Conservation (phyloP, 2,329 filamentous ascomycete genomes). For the Clonostachys rosea region DNA sequence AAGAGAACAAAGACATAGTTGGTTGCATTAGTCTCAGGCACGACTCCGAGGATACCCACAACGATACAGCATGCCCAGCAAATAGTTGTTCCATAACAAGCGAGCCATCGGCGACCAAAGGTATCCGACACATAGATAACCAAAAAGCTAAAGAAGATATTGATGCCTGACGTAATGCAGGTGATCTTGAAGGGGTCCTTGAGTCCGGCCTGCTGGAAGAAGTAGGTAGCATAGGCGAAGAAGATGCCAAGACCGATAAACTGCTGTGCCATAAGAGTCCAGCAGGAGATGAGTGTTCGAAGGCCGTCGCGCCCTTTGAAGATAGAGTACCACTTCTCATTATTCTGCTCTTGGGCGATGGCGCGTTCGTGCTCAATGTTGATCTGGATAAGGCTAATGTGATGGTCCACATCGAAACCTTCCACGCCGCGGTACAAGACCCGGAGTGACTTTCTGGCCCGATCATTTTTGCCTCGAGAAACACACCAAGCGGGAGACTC, state of each 20-base stretch:
- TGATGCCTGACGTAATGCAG: constrained; percentile 6
- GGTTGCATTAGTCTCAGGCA: constrained; percentile 5
- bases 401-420: constrained; percentile 7
- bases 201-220: constrained; percentile 13
- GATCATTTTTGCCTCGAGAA: constrained; percentile 9
- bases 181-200: constrained; percentile 11
- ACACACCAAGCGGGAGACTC: constrained; percentile 32
- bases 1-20: constrained; percentile 11
- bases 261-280: constrained; percentile 12
- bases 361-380: no score
- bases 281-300: constrained; percentile 16
- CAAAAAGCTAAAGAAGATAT: constrained; percentile 6
- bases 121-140: constrained; percentile 6
- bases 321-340: no score
- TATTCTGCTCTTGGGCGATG: no score
- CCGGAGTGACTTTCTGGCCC: constrained; percentile 10
- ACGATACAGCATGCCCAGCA: constrained; percentile 8
- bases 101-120: constrained; percentile 8
- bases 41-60: constrained; percentile 11
- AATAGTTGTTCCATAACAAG: constrained; percentile 7
- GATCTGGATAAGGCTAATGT: no score
- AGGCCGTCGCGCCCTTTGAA: constrained; percentile 11
- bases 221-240: constrained; percentile 11
- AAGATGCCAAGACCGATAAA: constrained; percentile 13
- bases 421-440: constrained; percentile 13